Base-by-base conservation (phyloP, 139 green algal species). In the Asterochloris erici region DNA sequence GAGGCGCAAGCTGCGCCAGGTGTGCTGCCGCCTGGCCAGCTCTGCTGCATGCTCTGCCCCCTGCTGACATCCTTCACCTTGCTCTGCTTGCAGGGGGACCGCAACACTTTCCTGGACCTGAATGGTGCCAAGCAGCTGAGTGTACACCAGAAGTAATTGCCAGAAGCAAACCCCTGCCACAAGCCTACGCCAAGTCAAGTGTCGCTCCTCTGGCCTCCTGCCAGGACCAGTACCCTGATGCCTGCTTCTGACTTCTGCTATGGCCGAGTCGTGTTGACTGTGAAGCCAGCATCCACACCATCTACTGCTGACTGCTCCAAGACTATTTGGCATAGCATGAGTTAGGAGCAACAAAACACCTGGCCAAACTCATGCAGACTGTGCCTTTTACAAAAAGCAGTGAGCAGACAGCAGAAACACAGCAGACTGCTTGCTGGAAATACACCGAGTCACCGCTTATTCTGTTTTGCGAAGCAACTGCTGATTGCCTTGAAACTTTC, bases 1-100 rank as follows among this genome's bases (percentile, higher is more conserved):
- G 76, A 14, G 76, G 24, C 68, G 11, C 21, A 80, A 80, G 26
- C 76, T 80, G n/a, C 76, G 76, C 23, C 76, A 80, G 60, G 76
- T 80, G 24, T 54, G 17, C n/a, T 47, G 70, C 38, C 21, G 17
- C 21, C 70, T 76, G 21, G 28, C 21, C 28, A 76, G 54, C 10
- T 47, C 26, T 29, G 66, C 21, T 71, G 66, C 66, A 71, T 71
- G 17, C 21, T 26, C 66, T 4, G 66, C 19, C 17, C 66, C 66
- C 21, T 21, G 19, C 66, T 71, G 66, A 71, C 21, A 24, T 71
- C 15, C 14, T 24, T 70, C 19, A 71, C 66, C 21, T 21, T 71
- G 19, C 19, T 71, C 66, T 10, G 4, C 17, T 71, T 71, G 66
- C 66, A 26, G 66, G 17, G 66, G 21, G 21, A 71, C 19, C 21